A percentile compares a stretch with the other conserved stretches of the same genome.
Evolutionary conservation across 108 stramenopile genomes (phyloP).

Genomic region (Nitzschia sp.): DNA sequence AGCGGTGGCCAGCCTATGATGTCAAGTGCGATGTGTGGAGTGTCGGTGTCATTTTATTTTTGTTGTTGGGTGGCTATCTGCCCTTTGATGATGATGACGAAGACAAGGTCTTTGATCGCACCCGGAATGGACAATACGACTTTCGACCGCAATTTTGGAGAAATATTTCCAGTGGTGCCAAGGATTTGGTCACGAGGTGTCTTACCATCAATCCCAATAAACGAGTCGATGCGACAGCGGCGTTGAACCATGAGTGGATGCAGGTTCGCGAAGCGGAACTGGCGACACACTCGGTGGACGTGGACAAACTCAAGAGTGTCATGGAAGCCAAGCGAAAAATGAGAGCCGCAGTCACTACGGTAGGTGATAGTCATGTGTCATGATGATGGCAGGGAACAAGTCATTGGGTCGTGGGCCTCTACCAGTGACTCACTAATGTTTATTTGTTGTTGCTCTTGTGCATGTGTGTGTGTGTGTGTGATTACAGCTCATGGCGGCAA

Average conservation of each 20-base stretch:
- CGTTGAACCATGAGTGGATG: slow-evolving; percentile 58
- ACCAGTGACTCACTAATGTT: not conserved
- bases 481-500: slow-evolving; percentile 37
- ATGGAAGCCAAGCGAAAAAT: slow-evolving; percentile 43
- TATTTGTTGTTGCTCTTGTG: not conserved
- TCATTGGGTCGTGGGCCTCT: not conserved
- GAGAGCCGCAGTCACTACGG: slow-evolving; percentile 48
- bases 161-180: slow-evolving; percentile 72
- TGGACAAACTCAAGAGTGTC: slow-evolving; percentile 20
- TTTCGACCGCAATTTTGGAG: slow-evolving; percentile 67
- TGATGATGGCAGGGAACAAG: not conserved
- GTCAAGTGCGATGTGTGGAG: slow-evolving; percentile 95
- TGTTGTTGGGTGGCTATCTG: slow-evolving; percentile 91
- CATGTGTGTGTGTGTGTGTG: not conserved
- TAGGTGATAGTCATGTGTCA: slow-evolving; percentile 6
- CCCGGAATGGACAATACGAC: slow-evolving; percentile 50
- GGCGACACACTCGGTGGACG: slow-evolving; percentile 26
- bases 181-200: slow-evolving; percentile 52
- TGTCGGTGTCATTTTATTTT: slow-evolving; percentile 95
- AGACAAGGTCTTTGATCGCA: slow-evolving; percentile 56
- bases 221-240: slow-evolving; percentile 38
- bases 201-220: slow-evolving; percentile 53
- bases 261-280: slow-evolving; percentile 13
- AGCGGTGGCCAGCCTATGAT: slow-evolving; percentile 86
- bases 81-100: slow-evolving; percentile 82